Percentiles rank a stretch among this genome's conserved stretches.
Conservation (phyloP, 2,329 filamentous ascomycete genomes). For the Trichoderma sp. region DNA sequence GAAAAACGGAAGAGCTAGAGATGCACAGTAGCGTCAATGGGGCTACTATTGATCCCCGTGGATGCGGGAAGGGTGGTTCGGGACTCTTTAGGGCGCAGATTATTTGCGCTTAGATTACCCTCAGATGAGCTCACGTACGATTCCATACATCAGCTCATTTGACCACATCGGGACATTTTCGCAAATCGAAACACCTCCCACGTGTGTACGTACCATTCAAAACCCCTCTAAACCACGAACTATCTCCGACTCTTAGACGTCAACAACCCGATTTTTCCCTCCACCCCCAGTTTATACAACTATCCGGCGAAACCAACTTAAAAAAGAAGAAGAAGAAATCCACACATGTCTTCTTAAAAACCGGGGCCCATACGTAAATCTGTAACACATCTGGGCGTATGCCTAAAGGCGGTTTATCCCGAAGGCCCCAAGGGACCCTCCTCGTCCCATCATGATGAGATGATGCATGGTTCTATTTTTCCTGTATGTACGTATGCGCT, state of each 20-base stretch:
- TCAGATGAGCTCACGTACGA: neutral
- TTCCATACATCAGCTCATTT: neutral
- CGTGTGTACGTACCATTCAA: neutral
- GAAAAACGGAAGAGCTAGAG: neutral
- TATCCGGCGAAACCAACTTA: neutral
- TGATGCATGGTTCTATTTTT: neutral
- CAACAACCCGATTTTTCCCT: neutral
- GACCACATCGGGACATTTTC: neutral
- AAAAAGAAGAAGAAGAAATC: too few species aligned
- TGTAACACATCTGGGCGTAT: constrained; percentile 1
- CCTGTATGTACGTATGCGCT: neutral
- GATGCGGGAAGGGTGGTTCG: neutral
- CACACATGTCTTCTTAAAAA: neutral
- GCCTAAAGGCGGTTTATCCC: neutral
- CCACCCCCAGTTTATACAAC: neutral
- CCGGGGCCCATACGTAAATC: neutral
- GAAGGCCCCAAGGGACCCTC: neutral
- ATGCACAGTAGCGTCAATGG: neutral
- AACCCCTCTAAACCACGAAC: neutral
- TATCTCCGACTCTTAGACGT: neutral
- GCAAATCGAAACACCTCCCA: neutral
- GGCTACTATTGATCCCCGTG: neutral
- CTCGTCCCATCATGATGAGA: neutral
- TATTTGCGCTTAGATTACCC: neutral
- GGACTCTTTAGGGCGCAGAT: neutral